Percentiles rank a stretch among this genome's conserved stretches.
These are phyloP conservation scores for Ganoderma leucocontextum DNA, from an alignment of 1,284 basidiomycete genomes.

Conservation along the genomic window DNA sequence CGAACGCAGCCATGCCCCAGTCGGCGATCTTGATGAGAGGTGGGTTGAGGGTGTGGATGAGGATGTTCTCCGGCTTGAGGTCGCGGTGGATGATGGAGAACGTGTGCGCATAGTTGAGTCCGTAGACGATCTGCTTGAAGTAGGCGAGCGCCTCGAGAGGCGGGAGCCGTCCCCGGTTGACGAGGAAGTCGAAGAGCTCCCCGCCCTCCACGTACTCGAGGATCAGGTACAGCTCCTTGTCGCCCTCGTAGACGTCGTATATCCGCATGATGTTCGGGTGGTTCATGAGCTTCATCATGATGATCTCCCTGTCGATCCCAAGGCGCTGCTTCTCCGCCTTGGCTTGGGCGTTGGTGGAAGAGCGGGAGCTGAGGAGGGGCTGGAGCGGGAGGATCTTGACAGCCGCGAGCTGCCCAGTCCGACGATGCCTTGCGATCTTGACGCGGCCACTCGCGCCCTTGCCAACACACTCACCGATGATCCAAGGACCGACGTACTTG, in stretches of 20 bases:
- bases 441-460: slow-evolving; percentile 96
- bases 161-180: slow-evolving; percentile 86
- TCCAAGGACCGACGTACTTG: slow-evolving; percentile 79
- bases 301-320: slow-evolving; percentile 96
- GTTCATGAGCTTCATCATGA: slow-evolving; percentile 99
- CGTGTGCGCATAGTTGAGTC: slow-evolving; percentile 96
- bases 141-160: slow-evolving; percentile 89
- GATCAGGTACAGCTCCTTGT: slow-evolving; percentile 91
- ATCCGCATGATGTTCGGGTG: slow-evolving; percentile 97
- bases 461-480: slow-evolving; percentile 94
- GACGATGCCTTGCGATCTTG: slow-evolving; percentile 90
- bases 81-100: slow-evolving; percentile 99
- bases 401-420: slow-evolving; percentile 93
- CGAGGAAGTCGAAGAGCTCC: slow-evolving; percentile 98
- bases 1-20: slow-evolving; percentile 98
- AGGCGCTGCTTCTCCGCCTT: slow-evolving; percentile 91
- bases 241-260: slow-evolving; percentile 97
- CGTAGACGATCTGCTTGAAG: slow-evolving; percentile 98
- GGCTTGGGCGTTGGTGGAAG: slow-evolving; percentile 65
- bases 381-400: slow-evolving; percentile 97
- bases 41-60: slow-evolving; percentile 85
- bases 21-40: slow-evolving; percentile 97
- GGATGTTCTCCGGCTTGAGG: slow-evolving; percentile 97
- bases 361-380: slow-evolving; percentile 82
- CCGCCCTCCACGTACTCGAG: slow-evolving; percentile 98